These are phyloP conservation scores for Herpetomonas tarakana DNA, from an alignment of 208 protist species.

Conservation along the genomic window DNA sequence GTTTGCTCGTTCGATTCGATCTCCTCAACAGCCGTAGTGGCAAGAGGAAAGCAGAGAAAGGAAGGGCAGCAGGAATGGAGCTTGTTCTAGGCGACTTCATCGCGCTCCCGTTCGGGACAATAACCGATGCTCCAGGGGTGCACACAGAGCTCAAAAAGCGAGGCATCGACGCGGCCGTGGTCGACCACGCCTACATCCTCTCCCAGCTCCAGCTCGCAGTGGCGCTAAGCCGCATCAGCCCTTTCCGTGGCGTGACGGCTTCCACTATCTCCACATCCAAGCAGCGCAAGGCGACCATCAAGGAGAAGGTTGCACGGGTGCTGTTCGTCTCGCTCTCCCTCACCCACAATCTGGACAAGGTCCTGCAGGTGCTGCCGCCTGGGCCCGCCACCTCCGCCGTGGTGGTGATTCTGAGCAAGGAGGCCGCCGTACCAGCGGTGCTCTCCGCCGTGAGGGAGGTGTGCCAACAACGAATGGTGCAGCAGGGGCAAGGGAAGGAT, in stretches of 20 bases:
- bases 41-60: too few species aligned
- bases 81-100: slow-evolving; percentile 29
- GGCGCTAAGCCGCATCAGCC: slow-evolving; percentile 41
- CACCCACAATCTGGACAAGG: slow-evolving; percentile 58
- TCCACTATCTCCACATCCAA: neutral
- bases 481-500: too few species aligned
- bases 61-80: slow-evolving; percentile 14
- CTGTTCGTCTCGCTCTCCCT: slow-evolving; percentile 60
- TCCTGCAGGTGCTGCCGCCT: slow-evolving; percentile 48
- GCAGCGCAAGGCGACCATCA: neutral
- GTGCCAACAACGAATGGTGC: neutral
- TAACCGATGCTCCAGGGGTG: slow-evolving; percentile 33
- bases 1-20: too few species aligned
- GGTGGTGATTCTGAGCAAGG: slow-evolving; percentile 30
- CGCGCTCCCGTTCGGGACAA: slow-evolving; percentile 48
- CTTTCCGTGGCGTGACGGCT: slow-evolving; percentile 3
- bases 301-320: slow-evolving; percentile 20
- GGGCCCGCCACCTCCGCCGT: slow-evolving; percentile 41
- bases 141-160: slow-evolving; percentile 39
- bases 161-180: slow-evolving; percentile 56
- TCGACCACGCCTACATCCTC: slow-evolving; percentile 65
- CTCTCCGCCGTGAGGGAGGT: neutral
- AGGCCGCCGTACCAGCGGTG: neutral
- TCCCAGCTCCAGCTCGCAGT: slow-evolving; percentile 65
- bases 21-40: too few species aligned